These are phyloP conservation scores for Catharanthus roseus DNA, from an alignment of 257 asterid genomes.

Conservation along the genomic window DNA sequence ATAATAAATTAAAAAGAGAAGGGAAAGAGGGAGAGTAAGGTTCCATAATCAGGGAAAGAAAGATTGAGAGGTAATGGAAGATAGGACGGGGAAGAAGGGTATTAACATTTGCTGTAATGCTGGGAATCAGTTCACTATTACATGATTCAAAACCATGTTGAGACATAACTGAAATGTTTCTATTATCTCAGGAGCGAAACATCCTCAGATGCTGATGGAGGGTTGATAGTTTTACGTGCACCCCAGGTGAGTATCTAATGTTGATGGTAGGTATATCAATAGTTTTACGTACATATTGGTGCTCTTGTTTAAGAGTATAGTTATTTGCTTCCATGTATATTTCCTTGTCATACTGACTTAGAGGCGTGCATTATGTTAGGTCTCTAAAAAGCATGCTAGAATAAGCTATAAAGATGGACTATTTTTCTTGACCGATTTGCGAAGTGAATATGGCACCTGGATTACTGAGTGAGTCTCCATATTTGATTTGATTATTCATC, in stretches of 20 bases:
- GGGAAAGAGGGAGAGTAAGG: too few species aligned
- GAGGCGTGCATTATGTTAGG: constrained; percentile 27
- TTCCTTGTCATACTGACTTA: not conserved
- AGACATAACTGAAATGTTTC: not conserved
- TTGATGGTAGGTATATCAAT: too few species aligned
- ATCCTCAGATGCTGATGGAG: constrained; percentile 46
- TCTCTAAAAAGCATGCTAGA: constrained; percentile 63
- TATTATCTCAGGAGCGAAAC: constrained; percentile 45
- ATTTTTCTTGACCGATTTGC: constrained; percentile 63
- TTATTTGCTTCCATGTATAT: not conserved
- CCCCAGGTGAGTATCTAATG: constrained; percentile 50
- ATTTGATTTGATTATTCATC: not conserved
- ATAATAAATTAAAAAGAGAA: not conserved
- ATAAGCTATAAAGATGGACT: constrained; percentile 70
- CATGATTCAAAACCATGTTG: too few species aligned
- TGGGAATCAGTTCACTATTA: too few species aligned
- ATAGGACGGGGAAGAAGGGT: not conserved
- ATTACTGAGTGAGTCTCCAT: constrained; percentile 49
- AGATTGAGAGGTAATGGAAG: not conserved
- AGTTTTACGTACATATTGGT: too few species aligned
- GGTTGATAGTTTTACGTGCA: constrained; percentile 48
- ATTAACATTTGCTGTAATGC: not conserved
- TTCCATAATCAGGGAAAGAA: not conserved
- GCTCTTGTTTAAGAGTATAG: not conserved
- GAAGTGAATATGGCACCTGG: constrained; percentile 83